A percentile compares a stretch with the other conserved stretches of the same genome.
Conservation (phyloP, 768 basidiomycete genomes). For the Pleurotus djamor region DNA sequence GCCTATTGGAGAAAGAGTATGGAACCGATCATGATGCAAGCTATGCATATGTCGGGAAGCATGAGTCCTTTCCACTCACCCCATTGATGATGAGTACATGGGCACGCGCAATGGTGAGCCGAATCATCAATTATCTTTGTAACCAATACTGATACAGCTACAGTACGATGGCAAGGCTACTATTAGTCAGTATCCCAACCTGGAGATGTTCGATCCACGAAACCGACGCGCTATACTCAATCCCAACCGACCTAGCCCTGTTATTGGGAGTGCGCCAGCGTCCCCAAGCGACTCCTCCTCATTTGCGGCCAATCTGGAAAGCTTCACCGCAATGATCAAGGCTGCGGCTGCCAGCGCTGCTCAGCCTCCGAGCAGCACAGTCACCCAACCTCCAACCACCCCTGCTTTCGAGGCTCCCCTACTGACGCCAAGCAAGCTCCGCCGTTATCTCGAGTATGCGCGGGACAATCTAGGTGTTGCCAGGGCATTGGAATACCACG, state of each 20-base stretch:
- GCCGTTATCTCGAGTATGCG: background rate
- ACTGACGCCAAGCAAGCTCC: background rate
- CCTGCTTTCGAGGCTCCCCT: too few species aligned
- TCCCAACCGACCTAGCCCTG: background rate
- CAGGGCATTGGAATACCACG: background rate
- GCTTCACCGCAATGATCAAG: background rate
- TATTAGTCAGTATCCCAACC: background rate
- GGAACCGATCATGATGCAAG: constrained; percentile 11
- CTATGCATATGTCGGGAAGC: constrained; percentile 10
- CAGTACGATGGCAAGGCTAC: background rate
- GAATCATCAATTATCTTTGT: background rate
- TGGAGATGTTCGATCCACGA: background rate
- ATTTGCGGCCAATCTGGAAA: background rate
- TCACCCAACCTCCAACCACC: too few species aligned
- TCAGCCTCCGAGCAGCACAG: too few species aligned
- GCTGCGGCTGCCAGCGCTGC: background rate
- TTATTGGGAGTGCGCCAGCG: too few species aligned
- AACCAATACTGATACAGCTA: background rate
- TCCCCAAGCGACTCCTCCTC: background rate
- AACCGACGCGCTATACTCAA: background rate
- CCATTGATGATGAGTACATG: constrained; percentile 16
- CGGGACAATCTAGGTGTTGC: background rate
- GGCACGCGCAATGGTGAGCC: constrained; percentile 13
- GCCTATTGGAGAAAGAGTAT: constrained; percentile 11
- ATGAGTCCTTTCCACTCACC: constrained; percentile 6